Percentiles rank a stretch among this genome's conserved stretches.
phyloP scores from a whole-genome alignment of 108 stramenopile species.

The Pseudonitzschia multiseries region DNA sequence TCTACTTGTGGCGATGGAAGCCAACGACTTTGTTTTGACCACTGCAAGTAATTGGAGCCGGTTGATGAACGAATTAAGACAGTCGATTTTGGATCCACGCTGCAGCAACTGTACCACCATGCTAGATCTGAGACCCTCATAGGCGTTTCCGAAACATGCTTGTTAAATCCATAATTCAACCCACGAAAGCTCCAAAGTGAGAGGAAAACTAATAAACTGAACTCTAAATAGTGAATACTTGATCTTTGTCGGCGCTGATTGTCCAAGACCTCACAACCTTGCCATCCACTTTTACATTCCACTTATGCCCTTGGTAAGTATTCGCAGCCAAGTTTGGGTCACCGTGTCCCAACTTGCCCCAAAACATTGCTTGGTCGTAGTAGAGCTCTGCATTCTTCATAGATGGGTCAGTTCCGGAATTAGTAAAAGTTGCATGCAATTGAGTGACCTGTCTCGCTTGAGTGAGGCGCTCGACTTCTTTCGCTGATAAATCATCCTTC shows the following conservation, averaged over 20 bases:
- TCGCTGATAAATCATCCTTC: constrained; percentile 42
- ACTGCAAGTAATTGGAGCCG: constrained; percentile 61
- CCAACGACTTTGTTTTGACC: constrained; percentile 60
- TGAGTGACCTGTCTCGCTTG: constrained; percentile 35
- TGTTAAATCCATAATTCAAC: background rate
- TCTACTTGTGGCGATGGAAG: constrained; percentile 58
- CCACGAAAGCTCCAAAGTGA: background rate
- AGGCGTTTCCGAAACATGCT: background rate
- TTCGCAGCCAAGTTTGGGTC: constrained; percentile 64
- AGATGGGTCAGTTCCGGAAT: constrained; percentile 49
- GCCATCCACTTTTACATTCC: constrained; percentile 73
- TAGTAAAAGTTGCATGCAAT: constrained; percentile 59
- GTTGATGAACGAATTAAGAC: constrained; percentile 54
- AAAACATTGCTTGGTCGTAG: constrained; percentile 61
- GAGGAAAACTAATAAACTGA: background rate
- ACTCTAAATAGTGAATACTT: background rate
- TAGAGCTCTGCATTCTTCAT: constrained; percentile 56
- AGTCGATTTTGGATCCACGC: constrained; percentile 41
- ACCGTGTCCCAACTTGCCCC: constrained; percentile 65
- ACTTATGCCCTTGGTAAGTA: constrained; percentile 74
- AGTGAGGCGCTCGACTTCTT: constrained; percentile 55
- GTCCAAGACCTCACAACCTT: constrained; percentile 50
- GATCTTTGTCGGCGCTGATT: constrained; percentile 23
- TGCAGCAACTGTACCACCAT: constrained; percentile 44
- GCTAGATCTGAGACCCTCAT: constrained; percentile 35